These are phyloP conservation scores for Poa annua DNA, from an alignment of 176 grass and related monocot species.

Conservation along the genomic window DNA sequence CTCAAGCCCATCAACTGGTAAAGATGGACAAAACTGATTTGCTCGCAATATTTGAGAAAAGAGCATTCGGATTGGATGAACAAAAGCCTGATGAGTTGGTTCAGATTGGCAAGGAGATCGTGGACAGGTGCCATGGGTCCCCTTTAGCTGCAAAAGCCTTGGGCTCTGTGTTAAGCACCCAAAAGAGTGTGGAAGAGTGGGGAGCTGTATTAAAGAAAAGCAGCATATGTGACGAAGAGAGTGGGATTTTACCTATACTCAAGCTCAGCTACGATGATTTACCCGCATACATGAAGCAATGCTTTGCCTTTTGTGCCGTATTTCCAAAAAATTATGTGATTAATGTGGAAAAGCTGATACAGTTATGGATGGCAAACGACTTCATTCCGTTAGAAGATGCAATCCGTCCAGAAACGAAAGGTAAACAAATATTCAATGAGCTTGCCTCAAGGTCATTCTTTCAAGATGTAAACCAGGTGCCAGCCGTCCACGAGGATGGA, in stretches of 20 bases:
- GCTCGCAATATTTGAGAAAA: constrained; percentile 2
- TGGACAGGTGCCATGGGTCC: background rate
- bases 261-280: background rate
- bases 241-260: background rate
- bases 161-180: background rate
- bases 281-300: constrained; percentile 8
- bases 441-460: constrained; percentile 31
- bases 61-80: constrained; percentile 6
- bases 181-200: constrained; percentile 8
- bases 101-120: constrained; percentile 12
- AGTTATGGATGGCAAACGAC: constrained; percentile 39
- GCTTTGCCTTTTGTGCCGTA: constrained; percentile 16
- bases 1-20: constrained; percentile 4
- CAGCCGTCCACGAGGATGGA: background rate
- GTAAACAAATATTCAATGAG: constrained; percentile 19
- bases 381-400: background rate
- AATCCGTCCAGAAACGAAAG: background rate
- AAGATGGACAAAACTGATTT: background rate
- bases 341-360: constrained; percentile 19
- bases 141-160: background rate
- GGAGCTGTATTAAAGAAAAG: background rate
- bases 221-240: background rate
- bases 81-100: background rate
- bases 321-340: constrained; percentile 9
- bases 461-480: background rate